Evolutionary conservation across 805 yeast genomes (phyloP), one percentile per base, ranked within the genome.

Genomic region (Monosporozyma aquatica): DNA sequence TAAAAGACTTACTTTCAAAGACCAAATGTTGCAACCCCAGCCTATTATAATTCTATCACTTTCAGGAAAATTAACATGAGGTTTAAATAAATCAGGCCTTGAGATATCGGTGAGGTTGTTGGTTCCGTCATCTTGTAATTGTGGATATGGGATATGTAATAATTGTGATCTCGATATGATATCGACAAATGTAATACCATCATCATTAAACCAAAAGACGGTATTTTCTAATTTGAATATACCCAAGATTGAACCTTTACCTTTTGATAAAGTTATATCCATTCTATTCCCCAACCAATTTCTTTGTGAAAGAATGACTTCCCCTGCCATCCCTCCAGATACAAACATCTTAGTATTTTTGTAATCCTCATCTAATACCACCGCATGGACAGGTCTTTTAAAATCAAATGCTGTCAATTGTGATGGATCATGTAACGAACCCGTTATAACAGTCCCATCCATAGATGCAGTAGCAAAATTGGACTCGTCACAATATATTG

Each of bases 291-390:
- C 95, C 6, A 92, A 66, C 98, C 98, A 90, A 52, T 83, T 84
- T 48, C 80, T 71, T 29, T 81, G 80, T 1, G 94, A 82, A 37
- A 78, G 64, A 0, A 83, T 64, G 0, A 92, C 80, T 37, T 83
- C 78, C 0, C 97, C 97, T 6, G 87, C 80, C 65, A 81, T 87
- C 0, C 97, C 97, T 3, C 97, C 97, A 25, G 89, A 80, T 0
- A 87, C 69, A 51, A 87, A 90, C 8, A 81, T 70, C 43, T 76
- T 74, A 0, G 79, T 70, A 8, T 69, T 70, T 32, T 58, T 60
- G 58, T 86, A 92, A 43, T 80, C 75, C 9, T 78, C 76, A 51
- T 84, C 92, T 5, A 92, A 61, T 0, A 87, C 84, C 3, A 90
- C 94, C 0, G 95, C 79, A 56, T 87, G 94, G 0, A 92, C 74